Conservation (phyloP, 1,284 basidiomycete genomes). For the Cerioporus squamosus region DNA sequence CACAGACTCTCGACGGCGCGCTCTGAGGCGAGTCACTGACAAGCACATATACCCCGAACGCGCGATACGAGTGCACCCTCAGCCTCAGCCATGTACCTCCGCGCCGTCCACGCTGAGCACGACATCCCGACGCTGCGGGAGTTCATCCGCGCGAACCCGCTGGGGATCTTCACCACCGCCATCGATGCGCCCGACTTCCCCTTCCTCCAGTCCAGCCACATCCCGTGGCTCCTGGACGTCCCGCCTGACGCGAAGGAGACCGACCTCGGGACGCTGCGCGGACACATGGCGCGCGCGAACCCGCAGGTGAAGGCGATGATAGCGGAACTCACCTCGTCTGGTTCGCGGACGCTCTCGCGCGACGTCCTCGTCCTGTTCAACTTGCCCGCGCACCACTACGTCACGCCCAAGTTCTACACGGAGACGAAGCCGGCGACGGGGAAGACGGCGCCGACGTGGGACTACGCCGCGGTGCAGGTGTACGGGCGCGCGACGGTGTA, state of each 20-base stretch:
- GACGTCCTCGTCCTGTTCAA: constrained; percentile 32
- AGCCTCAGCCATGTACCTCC: constrained; percentile 41
- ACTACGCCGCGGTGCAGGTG: constrained; percentile 34
- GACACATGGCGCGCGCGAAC: constrained; percentile 34
- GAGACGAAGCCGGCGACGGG: constrained; percentile 34
- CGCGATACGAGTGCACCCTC: too few species aligned
- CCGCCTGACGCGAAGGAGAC: constrained; percentile 15
- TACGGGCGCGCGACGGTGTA: constrained; percentile 29
- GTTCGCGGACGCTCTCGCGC: constrained; percentile 5
- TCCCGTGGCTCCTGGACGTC: constrained; percentile 45
- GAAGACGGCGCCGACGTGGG: constrained; percentile 35
- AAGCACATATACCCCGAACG: too few species aligned
- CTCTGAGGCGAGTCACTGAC: too few species aligned
- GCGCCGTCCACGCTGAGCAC: constrained; percentile 42
- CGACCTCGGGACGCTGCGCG: constrained; percentile 29
- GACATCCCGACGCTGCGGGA: constrained; percentile 38
- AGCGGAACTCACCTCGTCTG: constrained; percentile 12
- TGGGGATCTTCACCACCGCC: constrained; percentile 45
- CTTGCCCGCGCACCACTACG: constrained; percentile 31
- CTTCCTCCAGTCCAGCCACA: constrained; percentile 44
- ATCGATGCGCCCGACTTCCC: constrained; percentile 33
- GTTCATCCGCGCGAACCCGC: constrained; percentile 43
- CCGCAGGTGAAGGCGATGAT: constrained; percentile 35
- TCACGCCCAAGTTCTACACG: constrained; percentile 34
- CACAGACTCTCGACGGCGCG: too few species aligned